Base-by-base conservation (phyloP, 2,329 filamentous ascomycete genomes). In the Sclerotinia glacialis region DNA sequence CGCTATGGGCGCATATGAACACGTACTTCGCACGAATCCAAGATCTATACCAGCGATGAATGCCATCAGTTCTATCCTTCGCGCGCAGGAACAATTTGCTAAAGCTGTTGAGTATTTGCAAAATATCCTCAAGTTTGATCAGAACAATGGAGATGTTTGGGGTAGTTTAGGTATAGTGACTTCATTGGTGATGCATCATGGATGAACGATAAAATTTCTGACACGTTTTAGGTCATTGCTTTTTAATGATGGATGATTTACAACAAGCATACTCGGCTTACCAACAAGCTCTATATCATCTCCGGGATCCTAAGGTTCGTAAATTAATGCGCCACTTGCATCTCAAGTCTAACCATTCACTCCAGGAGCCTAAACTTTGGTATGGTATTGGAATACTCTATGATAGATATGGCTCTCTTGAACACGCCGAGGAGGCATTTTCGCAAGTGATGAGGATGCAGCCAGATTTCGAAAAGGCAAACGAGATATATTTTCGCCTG, bases 381-480 rank as follows among this genome's bases (percentile, higher is more conserved):
- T 99, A 99, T 75, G 95, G 95, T 47, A 99, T 99, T 54, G 95
- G 95, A 49, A 99, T 99, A 55, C 82, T 99, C 1, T 99, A 99
- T 73, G 95, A 99, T 77, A 85, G 95, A 63, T 99, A 98, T 76
- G 95, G 95, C 8, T 97, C 93, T 37, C 85, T 97, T 56, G 95
- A 99, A 74, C 96, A 98, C 77, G 95, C 95, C 72, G 95, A 98
- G 78, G 95, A 98, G 77, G 95, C 95, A 6, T 98, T 98, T 77
- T 97, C 94, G 2, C 92, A 98, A 76, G 95, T 99, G 69, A 98
- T 99, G 95, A 90, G 92, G 72, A 98, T 99, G 89, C 90, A 97
- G 74, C 95, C 94, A 5, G 89, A 93, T 73, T 98, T 98, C 73
- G 95, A 99, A 76, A 99, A 99, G 83, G 93, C 94, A 67, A 98